Base-by-base conservation (phyloP, 768 basidiomycete genomes). In the Russula olivacea region DNA sequence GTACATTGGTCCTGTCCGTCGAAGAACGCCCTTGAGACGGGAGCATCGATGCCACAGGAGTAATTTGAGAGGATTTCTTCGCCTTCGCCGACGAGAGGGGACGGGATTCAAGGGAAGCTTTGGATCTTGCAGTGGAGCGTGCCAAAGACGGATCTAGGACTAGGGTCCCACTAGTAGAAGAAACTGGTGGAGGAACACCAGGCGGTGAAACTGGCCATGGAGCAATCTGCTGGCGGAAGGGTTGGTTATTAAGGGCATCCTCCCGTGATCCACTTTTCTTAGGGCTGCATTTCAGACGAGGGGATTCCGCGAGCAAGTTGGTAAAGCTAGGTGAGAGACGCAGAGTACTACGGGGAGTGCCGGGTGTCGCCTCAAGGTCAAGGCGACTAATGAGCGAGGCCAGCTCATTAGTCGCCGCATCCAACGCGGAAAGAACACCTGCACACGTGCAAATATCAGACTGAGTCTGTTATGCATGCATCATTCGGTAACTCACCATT, bases 301-400 rank as follows among this genome's bases (percentile, higher is more conserved):
- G 61, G 32, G 63, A 64, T 23, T 58, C 65, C 15, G 51, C 48
- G 43, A 68, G 69, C 25, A 66, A 65, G 15, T 70, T 70, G 34
- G 68, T 61, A 23, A 68, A 63, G 53, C 71, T 34, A 38, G 72
- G 68, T 67, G 62, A 66, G 51, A 66, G 61, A 43, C 61, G 58
- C 21, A 70, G 62, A 19, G 78, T 77, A 36, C 73, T 75, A 28
- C 74, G 73, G 25, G 79, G 73, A 3, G 83, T 79, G 2, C 78
- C 77, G 0, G 89, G 90, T 0, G 91, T 92, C 4, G 88, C 88
- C 70, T 90, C 84, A 4, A 93, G 77, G 66, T 91, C 88, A n/a
- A 93, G 78, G n/a, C 81, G 81, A 65, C 86, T 88, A 71, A 93
- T 89, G 4, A 93, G 76, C 59, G 83, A 82, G 0, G 87, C 90